Evolutionary conservation across 345 rosid species (phyloP), one percentile per base, ranked within the genome.

Genomic region (Aethionema arabicum): DNA sequence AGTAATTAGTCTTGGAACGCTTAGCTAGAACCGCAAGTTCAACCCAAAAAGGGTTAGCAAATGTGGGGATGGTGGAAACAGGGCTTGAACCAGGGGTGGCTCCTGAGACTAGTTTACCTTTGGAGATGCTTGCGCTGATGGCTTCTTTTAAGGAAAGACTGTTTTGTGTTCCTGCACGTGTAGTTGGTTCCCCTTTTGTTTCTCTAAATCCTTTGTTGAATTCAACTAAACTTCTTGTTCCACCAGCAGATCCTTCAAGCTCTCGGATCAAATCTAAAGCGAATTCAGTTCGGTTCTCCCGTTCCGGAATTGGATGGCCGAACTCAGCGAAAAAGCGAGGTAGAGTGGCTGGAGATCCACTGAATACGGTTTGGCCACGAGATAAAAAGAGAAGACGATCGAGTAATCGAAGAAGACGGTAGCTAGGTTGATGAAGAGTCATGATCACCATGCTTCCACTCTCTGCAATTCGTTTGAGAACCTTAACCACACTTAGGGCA

Each of bases 401-500:
- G 8, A 87, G 68, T 56, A 85, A 82, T 74, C 78, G 63, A 56
- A 80, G 85, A 77, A 85, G 82, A 69, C 95, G 43, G 46, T 52
- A 79, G 61, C 98, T 88, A 11, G 98, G 98, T 69, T 91, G 98
- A 68, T 91, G 98, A 5, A 91, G 79, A 1, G 96, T 76, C 96
- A 91, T 88, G 21, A 88, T 74, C 2, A 91, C 96, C 14, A 88
- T 80, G 61, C 98, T 91, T 7, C 98, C 98, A 32, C 88, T 84
- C 75, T 84, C 86, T 7, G 95, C 98, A 7, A 91, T 91, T 21
- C 90, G 72, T 56, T 91, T 90, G 56, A 91, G 61, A 1, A 91
- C 98, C 42, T 86, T 91, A 5, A 91, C 97, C 41, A 92, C 98
- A 97, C 85, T 87, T 74, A 71, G 89, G 3, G 98, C 98, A 32